A percentile compares a stretch with the other conserved stretches of the same genome.
These are phyloP conservation scores for Phycomyces blakesleeanus DNA, from an alignment of 192 early-diverging fungal species.

Conservation along the genomic window DNA sequence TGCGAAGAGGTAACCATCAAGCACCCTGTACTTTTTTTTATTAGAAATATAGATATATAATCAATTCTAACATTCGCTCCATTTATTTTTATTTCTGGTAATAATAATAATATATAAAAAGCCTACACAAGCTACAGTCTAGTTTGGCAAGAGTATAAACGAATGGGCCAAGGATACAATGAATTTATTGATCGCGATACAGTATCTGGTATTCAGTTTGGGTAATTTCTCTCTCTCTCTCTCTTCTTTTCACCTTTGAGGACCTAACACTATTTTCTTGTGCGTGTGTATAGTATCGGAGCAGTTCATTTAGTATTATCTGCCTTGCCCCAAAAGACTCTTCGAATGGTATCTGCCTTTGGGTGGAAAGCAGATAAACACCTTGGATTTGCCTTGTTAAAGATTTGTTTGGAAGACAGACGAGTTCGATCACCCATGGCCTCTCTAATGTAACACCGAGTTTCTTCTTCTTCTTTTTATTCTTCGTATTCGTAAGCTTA, in stretches of 20 bases:
- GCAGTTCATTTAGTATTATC: slow-evolving; percentile 32
- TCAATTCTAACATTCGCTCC: too few relatives aligned
- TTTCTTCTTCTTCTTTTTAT: slow-evolving; percentile 1
- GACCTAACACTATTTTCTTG: background rate
- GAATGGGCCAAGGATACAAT: slow-evolving; percentile 32
- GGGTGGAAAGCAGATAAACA: slow-evolving; percentile 52
- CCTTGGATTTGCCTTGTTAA: slow-evolving; percentile 50
- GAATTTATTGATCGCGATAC: slow-evolving; percentile 36
- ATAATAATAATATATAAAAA: slow-evolving; percentile 10
- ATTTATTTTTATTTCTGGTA: too few relatives aligned
- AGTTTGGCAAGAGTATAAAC: slow-evolving; percentile 39
- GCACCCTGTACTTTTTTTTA: slow-evolving; percentile 1
- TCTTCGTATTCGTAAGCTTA: background rate
- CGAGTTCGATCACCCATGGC: slow-evolving; percentile 49
- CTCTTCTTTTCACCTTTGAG: too few relatives aligned
- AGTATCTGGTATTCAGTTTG: slow-evolving; percentile 37
- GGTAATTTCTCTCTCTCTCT: too few relatives aligned
- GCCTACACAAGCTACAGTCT: slow-evolving; percentile 33
- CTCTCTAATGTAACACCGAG: slow-evolving; percentile 50
- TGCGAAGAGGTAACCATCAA: slow-evolving; percentile 48
- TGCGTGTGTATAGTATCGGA: slow-evolving; percentile 33
- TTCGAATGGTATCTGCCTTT: slow-evolving; percentile 43
- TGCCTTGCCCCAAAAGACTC: slow-evolving; percentile 26
- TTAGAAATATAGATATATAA: too few relatives aligned
- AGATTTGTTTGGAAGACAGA: slow-evolving; percentile 42